Conservation (phyloP, 768 basidiomycete species). For the Phlegmacium glaucopus region DNA sequence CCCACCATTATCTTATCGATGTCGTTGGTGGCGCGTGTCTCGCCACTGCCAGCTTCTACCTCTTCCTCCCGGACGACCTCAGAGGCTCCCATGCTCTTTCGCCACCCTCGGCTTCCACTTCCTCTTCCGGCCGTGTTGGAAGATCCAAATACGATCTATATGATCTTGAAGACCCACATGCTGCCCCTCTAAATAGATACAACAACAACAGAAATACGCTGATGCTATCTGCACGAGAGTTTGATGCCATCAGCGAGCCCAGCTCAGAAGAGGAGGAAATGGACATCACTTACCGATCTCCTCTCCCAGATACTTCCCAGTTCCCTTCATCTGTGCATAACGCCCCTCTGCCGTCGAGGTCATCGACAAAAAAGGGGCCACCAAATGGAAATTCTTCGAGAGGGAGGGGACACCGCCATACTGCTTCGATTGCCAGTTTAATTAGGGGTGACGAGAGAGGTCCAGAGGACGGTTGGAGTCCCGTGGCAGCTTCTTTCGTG, state of each 20-base stretch:
- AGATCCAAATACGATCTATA: slow-evolving; percentile 73
- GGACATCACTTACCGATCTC: slow-evolving; percentile 69
- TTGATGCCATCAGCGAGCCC: slow-evolving; percentile 46
- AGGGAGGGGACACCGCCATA: slow-evolving; percentile 62
- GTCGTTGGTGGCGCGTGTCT: slow-evolving; percentile 93
- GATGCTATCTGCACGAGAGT: slow-evolving; percentile 46
- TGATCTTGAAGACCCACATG: slow-evolving; percentile 63
- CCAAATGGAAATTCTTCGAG: slow-evolving; percentile 18
- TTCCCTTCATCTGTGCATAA: slow-evolving; percentile 13
- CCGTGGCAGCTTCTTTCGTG: slow-evolving; percentile 51
- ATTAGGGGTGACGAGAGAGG: slow-evolving; percentile 72
- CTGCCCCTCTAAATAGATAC: slow-evolving; percentile 24
- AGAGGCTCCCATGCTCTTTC: slow-evolving; percentile 49
- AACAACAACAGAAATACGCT: slow-evolving; percentile 17
- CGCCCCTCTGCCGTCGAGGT: not conserved
- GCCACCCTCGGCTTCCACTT: slow-evolving; percentile 41
- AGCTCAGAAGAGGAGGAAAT: slow-evolving; percentile 67
- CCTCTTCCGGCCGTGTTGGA: slow-evolving; percentile 17
- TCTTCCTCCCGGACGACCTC: slow-evolving; percentile 81
- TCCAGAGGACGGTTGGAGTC: slow-evolving; percentile 83
- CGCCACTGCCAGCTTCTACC: slow-evolving; percentile 82
- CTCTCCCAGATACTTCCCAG: slow-evolving; percentile 36
- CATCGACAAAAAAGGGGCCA: slow-evolving; percentile 13
- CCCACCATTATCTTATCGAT: slow-evolving; percentile 98
- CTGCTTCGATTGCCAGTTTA: slow-evolving; percentile 80